These are phyloP conservation scores for Rhizophagus prolifer DNA, from an alignment of 192 early-diverging fungal genomes.

Conservation along the genomic window DNA sequence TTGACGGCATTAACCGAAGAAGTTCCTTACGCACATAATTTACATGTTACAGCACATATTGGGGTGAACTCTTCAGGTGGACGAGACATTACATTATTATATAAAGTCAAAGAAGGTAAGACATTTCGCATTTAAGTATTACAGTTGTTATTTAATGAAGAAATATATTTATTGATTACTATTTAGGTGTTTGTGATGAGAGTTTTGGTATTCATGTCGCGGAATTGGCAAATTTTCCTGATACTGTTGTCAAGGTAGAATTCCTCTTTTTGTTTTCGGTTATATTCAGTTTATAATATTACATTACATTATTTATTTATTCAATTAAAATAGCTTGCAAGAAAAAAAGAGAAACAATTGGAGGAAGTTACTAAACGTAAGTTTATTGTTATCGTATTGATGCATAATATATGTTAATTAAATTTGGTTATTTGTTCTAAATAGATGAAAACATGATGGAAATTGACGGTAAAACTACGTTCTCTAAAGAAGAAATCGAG, in stretches of 20 bases:
- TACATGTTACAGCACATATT: constrained; percentile 80
- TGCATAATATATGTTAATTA: constrained; percentile 6
- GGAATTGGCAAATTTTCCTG: constrained; percentile 88
- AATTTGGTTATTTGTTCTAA: constrained; percentile 19
- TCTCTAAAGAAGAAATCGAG: constrained; percentile 48
- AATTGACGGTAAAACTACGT: constrained; percentile 33
- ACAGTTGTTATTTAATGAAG: not conserved
- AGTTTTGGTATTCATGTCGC: constrained; percentile 99
- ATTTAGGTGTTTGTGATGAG: constrained; percentile 82
- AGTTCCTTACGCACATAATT: constrained; percentile 76
- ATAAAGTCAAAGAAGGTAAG: constrained; percentile 78
- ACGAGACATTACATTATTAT: constrained; percentile 84
- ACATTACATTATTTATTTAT: not conserved
- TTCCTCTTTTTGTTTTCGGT: not conserved
- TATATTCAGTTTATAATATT: not conserved
- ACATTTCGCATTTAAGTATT: not conserved
- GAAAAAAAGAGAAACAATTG: constrained; percentile 82
- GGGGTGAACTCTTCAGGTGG: constrained; percentile 29
- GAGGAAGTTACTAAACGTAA: constrained; percentile 65
- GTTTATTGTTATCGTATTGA: not conserved
- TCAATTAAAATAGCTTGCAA: constrained; percentile 61
- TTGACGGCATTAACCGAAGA: constrained; percentile 78
- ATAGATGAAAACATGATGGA: constrained; percentile 26
- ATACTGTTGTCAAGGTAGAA: constrained; percentile 60
- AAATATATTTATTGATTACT: constrained; percentile 6